Evolutionary conservation across 2,329 filamentous ascomycete species (phyloP).

Genomic region (Fusarium anthophilum): DNA sequence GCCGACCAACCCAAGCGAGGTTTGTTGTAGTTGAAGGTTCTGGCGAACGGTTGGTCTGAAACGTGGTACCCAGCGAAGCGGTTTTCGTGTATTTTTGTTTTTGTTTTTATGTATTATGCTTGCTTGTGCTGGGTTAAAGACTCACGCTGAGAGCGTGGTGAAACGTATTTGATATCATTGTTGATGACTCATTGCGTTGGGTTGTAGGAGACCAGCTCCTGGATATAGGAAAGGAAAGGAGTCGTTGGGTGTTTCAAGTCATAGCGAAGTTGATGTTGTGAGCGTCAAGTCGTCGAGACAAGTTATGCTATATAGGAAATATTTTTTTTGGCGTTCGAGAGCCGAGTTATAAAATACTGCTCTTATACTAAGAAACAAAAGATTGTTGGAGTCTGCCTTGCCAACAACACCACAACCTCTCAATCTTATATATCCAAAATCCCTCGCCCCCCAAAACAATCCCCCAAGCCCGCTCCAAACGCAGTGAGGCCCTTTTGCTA

Average conservation of each 20-base stretch:
- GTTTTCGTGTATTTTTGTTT: neutral
- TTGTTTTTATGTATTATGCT: neutral
- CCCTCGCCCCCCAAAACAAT: neutral
- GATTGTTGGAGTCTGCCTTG: neutral
- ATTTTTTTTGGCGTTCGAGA: neutral
- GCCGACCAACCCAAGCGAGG: constrained; percentile 15
- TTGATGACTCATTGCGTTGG: neutral
- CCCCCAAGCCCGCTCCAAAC: neutral
- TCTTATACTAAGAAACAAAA: neutral
- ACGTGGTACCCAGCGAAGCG: constrained; percentile 33
- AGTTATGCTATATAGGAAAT: no score
- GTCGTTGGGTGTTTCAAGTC: neutral
- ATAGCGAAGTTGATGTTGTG: neutral
- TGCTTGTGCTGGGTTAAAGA: constrained; percentile 9
- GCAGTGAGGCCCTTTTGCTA: constrained; percentile 18
- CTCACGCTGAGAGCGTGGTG: constrained; percentile 19
- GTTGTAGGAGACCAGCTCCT: constrained; percentile 22
- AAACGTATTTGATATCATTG: constrained; percentile 24
- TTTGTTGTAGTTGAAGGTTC: neutral
- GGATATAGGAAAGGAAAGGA: neutral
- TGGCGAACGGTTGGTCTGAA: constrained; percentile 13
- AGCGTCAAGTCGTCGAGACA: neutral
- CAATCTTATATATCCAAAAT: constrained; percentile 21
- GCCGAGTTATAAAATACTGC: neutral
- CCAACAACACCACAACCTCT: neutral